Evolutionary conservation across 805 yeast genomes (phyloP), one percentile per base, ranked within the genome.

Genomic region (Candida nemodendra): DNA sequence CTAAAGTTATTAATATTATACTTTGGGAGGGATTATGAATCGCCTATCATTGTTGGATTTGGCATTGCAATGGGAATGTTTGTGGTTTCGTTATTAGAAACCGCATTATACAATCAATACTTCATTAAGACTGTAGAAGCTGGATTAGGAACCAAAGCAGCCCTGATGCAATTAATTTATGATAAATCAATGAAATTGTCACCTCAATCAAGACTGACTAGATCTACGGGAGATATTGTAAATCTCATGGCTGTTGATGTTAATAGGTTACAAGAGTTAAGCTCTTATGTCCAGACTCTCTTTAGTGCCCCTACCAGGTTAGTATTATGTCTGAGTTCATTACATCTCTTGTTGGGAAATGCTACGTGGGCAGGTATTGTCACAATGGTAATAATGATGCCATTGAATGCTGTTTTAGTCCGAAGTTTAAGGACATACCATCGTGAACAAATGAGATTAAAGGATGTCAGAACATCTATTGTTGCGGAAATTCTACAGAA

Each of bases 211-310:
- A 73, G 81, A 43, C 69, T 71, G 22, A 68, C 72, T 13, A 66
- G 74, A 47, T 64, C 87, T 2, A 74, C 90, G 2, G 95, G 95
- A 48, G 95, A 86, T 47, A 84, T 88, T 36, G 73, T 87, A 47
- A 87, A 85, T 52, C 69, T 82, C 53, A 74, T 85, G 66, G 76
- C 93, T 14, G 90, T 84, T 22, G 96, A 88, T 64, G 79, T 84
- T 9, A 64, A 66, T 32, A 69, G 84, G 44, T 64, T 87, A 19
- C 84, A 80, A 53, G 79, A 76, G 26, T 61, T 84, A 37, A 59
- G 76, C n/a, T 67, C 68, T 32, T 71, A 74, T 43, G 61, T 80
- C 18, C 81, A 76, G 47, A 67, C 72, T 4, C 51, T 81, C 39
- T 61, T 81, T 17, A 71, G 83, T 30, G 77, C 81, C 1, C 88